Evolutionary conservation across 495 filamentous ascomycete species (phyloP).

Genomic region (Bathelium albidoporum): DNA sequence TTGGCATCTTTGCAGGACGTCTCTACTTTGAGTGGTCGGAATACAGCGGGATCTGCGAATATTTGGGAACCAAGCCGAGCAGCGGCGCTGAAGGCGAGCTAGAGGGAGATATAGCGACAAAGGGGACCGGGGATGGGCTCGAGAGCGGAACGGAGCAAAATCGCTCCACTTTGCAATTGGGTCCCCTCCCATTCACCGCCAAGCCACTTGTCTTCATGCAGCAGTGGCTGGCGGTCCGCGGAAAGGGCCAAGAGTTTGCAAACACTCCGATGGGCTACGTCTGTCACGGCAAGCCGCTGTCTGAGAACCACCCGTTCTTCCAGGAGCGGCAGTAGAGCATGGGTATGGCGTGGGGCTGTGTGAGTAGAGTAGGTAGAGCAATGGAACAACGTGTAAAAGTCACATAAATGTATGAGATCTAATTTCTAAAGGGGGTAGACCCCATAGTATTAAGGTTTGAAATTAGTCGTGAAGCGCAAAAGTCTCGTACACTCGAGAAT

Average conservation of each 20-base stretch:
- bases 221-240: slow-evolving; percentile 42
- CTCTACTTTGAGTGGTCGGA: slow-evolving; percentile 44
- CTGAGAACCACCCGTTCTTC: slow-evolving; percentile 39
- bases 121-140: background rate
- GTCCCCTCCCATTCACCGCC: slow-evolving; percentile 12
- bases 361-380: no score
- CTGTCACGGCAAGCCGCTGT: slow-evolving; percentile 37
- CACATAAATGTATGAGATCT: no score
- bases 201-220: slow-evolving; percentile 36
- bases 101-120: background rate
- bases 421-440: no score
- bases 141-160: background rate
- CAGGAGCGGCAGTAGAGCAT: background rate
- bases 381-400: no score
- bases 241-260: slow-evolving; percentile 41
- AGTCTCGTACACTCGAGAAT: no score
- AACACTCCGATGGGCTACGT: slow-evolving; percentile 50
- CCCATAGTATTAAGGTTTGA: no score
- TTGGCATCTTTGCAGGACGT: slow-evolving; percentile 46
- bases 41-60: slow-evolving; percentile 23
- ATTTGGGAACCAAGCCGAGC: slow-evolving; percentile 14
- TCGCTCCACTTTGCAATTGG: background rate
- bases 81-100: background rate
- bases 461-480: no score
- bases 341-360: no score